Percentiles rank a stretch among this genome's conserved stretches.
Conservation (phyloP, 805 yeast species). For the Saccharomycopsis sp. region DNA sequence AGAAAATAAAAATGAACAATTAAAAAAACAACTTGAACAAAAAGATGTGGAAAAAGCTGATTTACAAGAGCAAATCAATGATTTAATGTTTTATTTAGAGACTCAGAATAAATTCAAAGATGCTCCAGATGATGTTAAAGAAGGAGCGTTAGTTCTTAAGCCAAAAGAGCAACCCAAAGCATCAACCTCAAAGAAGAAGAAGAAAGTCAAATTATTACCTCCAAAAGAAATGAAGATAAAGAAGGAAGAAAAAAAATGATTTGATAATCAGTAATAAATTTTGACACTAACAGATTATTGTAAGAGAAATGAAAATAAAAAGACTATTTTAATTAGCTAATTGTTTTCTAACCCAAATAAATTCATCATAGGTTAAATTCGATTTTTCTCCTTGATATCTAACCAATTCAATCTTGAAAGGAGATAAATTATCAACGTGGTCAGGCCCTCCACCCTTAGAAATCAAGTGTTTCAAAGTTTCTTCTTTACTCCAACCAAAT, state of each 20-base stretch:
- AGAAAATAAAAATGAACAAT: slow-evolving; percentile 20
- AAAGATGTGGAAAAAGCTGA: slow-evolving; percentile 35
- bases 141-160: slow-evolving; percentile 58
- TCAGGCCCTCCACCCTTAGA: slow-evolving; percentile 51
- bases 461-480: slow-evolving; percentile 63
- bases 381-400: slow-evolving; percentile 18
- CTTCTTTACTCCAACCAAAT: slow-evolving; percentile 67
- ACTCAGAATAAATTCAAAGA: slow-evolving; percentile 61
- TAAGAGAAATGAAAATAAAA: too few relatives aligned
- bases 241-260: too few relatives aligned
- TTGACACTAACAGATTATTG: too few relatives aligned
- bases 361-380: slow-evolving; percentile 13
- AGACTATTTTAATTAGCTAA: too few relatives aligned
- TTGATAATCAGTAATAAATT: too few relatives aligned
- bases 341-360: slow-evolving; percentile 7
- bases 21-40: slow-evolving; percentile 17
- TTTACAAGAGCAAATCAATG: slow-evolving; percentile 54
- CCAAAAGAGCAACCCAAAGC: slow-evolving; percentile 6
- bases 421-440: neutral
- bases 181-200: slow-evolving; percentile 14
- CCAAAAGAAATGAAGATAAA: slow-evolving; percentile 3
- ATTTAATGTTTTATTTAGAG: slow-evolving; percentile 72
- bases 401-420: slow-evolving; percentile 12
- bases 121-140: slow-evolving; percentile 60
- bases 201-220: slow-evolving; percentile 8